Base-by-base conservation (phyloP, 345 rosid genomes). In the Acer negundo region DNA sequence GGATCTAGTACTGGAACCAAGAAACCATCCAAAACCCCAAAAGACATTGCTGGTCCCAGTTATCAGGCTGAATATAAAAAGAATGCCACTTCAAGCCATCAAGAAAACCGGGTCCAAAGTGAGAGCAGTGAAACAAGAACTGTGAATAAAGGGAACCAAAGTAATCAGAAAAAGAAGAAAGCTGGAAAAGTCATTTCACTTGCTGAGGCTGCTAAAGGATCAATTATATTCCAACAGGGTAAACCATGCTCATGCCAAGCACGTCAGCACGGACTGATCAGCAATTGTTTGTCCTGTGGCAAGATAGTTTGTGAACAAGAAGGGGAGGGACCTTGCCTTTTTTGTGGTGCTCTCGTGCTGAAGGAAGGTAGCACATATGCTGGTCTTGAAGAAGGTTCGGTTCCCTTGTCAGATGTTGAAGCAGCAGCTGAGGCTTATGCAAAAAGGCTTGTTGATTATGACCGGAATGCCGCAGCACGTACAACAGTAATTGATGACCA, bases 221-320 rank as follows among this genome's bases (percentile, higher is more conserved):
- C 98, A 17, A 84, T 96, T 75, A 94, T 96, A 35, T 96, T 92
- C 86, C 95, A 92, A 84, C 93, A 90, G 81, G 99, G 99, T 17
- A 96, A 91, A 74, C 98, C 97, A 1, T 96, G 99, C 76, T 84
- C 86, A 4, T 92, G 98, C 85, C 99, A 94, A 85, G 98, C 99
- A 59, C 97, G 94, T 58, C 85, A 76, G 69, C 99, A 96, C 81
- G 83, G 73, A 66, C 76, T 94, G 84, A 86, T 96, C 64, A 89
- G 97, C 93, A 96, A 96, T 86, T 96, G 99, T 78, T 86, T 96
- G 79, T 94, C 98, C 6, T 96, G 99, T 83, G 99, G 99, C 69
- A 96, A 94, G 86, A 91, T 96, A 62, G 97, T 94, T 62, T 96
- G 98, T 46, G 98, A 96, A 80, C 99, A 96, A 86, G 97, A 94